These are phyloP conservation scores for Sequoia sempervirens DNA, from an alignment of 75 land plant genomes.

Conservation along the genomic window DNA sequence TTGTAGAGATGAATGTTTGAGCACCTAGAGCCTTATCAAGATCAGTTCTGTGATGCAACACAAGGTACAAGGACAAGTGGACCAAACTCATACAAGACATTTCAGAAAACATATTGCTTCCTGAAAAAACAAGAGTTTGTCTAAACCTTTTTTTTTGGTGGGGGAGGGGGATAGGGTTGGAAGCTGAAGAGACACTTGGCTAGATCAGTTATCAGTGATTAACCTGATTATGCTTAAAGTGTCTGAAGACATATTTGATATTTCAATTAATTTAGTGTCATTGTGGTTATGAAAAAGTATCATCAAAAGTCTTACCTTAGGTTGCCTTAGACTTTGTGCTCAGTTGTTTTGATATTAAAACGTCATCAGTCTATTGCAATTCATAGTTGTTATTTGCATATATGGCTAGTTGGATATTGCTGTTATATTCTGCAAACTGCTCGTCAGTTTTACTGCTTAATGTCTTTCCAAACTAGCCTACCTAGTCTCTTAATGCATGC, in stretches of 20 bases:
- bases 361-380: not conserved
- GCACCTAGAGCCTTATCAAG: not conserved
- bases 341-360: too few species aligned
- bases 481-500: too few species aligned
- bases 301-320: not conserved
- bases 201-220: not conserved
- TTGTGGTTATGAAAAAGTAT: not conserved
- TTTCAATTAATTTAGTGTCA: not conserved
- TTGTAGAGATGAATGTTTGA: too few species aligned
- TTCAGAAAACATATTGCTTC: not conserved
- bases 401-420: not conserved
- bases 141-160: too few species aligned
- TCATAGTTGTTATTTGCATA: not conserved
- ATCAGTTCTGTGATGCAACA: not conserved
- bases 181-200: not conserved
- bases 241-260: not conserved
- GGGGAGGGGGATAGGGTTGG: not conserved
- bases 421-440: not conserved
- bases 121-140: not conserved
- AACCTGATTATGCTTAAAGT: not conserved
- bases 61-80: not conserved
- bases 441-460: not conserved
- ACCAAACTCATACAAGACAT: not conserved
- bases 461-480: not conserved
- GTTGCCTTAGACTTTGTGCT: not conserved